Conservation (phyloP, 2,329 filamentous ascomycete species). For the Tolypocladium endophyticum region DNA sequence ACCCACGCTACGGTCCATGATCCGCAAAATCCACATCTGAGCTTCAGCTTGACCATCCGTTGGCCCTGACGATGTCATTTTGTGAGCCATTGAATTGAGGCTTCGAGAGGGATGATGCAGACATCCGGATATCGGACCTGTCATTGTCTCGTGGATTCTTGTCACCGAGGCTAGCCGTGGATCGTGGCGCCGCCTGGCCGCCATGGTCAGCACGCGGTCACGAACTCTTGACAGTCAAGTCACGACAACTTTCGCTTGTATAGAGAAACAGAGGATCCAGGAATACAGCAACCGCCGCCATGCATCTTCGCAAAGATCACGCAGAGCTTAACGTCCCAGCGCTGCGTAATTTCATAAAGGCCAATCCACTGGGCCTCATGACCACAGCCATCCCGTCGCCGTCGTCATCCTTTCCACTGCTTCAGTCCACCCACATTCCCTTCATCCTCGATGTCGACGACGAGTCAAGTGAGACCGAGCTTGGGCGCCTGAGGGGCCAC, state of each 20-base stretch:
- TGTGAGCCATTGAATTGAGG: background rate
- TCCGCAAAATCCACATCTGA: no score
- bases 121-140: background rate
- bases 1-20: background rate
- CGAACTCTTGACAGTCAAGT: background rate
- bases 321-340: slow-evolving; percentile 36
- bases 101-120: background rate
- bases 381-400: slow-evolving; percentile 48
- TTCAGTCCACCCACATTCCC: slow-evolving; percentile 51
- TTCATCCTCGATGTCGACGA: slow-evolving; percentile 42
- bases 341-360: slow-evolving; percentile 44
- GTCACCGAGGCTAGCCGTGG: background rate
- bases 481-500: slow-evolving; percentile 43
- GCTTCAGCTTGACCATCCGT: no score
- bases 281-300: slow-evolving; percentile 14
- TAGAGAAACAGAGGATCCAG: background rate
- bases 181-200: background rate
- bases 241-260: background rate
- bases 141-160: background rate
- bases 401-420: slow-evolving; percentile 28
- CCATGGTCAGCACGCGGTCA: background rate
- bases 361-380: slow-evolving; percentile 50
- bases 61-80: background rate
- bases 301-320: slow-evolving; percentile 47
- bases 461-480: slow-evolving; percentile 24